phyloP scores from a whole-genome alignment of 139 green algal species.

The Chlamydomonas applanata region DNA sequence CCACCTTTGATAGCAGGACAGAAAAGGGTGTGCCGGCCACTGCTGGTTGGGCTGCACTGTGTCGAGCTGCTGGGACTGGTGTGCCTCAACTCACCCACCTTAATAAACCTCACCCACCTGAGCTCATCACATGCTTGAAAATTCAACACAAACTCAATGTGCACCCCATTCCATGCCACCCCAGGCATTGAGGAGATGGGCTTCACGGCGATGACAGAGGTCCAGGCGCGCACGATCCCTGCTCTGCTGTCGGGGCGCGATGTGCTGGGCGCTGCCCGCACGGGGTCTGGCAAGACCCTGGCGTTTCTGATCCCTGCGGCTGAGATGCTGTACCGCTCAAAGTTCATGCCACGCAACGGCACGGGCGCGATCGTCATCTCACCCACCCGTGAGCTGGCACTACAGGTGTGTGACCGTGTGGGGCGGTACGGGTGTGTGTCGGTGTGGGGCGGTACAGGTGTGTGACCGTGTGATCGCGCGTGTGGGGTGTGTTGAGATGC shows the following conservation, averaged over 20 bases:
- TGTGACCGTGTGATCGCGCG: too few relatives aligned
- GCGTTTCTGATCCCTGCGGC: constrained; percentile 93
- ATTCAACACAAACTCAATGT: too few relatives aligned
- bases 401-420: constrained; percentile 61
- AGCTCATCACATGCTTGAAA: too few relatives aligned
- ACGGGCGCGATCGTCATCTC: constrained; percentile 91
- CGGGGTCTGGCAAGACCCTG: constrained; percentile 97
- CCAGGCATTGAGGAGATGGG: constrained; percentile 71
- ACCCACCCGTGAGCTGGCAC: constrained; percentile 91
- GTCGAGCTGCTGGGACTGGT: too few relatives aligned
- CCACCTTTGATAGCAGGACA: too few relatives aligned
- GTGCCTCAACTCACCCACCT: too few relatives aligned
- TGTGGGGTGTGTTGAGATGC: too few relatives aligned
- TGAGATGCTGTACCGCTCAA: constrained; percentile 89
- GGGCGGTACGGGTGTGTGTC: neutral
- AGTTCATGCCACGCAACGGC: constrained; percentile 96
- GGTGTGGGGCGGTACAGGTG: neutral
- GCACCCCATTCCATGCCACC: neutral
- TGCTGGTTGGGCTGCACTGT: too few relatives aligned
- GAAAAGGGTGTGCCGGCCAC: too few relatives aligned
- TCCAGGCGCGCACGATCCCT: constrained; percentile 94
- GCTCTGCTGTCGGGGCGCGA: constrained; percentile 87
- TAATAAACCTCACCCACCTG: too few relatives aligned
- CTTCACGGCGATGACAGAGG: constrained; percentile 89
- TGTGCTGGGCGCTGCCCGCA: constrained; percentile 92